These are phyloP conservation scores for Coprinopsis marcescibilis DNA, from an alignment of 768 basidiomycete genomes.

Conservation along the genomic window DNA sequence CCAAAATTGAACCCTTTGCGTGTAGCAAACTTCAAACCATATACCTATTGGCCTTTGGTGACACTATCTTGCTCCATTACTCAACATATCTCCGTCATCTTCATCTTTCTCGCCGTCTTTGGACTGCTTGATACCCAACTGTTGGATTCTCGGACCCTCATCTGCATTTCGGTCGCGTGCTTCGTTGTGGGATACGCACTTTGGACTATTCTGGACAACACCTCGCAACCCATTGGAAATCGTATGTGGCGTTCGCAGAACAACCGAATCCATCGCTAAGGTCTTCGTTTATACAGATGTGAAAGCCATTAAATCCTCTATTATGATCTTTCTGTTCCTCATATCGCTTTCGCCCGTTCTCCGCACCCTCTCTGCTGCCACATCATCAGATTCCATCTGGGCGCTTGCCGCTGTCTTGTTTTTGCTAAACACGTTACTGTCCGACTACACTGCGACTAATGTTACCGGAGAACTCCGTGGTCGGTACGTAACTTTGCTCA, in stretches of 20 bases:
- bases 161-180: constrained; percentile 55
- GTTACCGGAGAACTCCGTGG: constrained; percentile 44
- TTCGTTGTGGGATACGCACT: constrained; percentile 56
- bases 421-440: constrained; percentile 72
- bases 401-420: constrained; percentile 86
- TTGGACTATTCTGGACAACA: constrained; percentile 37
- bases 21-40: constrained; percentile 74
- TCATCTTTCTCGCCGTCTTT: constrained; percentile 79
- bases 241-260: background rate
- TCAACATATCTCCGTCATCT: constrained; percentile 77
- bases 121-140: constrained; percentile 56
- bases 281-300: constrained; percentile 40
- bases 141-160: constrained; percentile 64
- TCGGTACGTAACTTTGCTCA: constrained; percentile 37
- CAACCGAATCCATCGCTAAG: background rate
- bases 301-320: constrained; percentile 70
- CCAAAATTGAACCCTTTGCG: background rate
- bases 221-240: background rate
- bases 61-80: constrained; percentile 68
- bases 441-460: constrained; percentile 65
- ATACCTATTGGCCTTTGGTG: constrained; percentile 72
- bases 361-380: constrained; percentile 87
- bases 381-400: constrained; percentile 97
- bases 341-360: constrained; percentile 89
- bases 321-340: constrained; percentile 84